These are phyloP conservation scores for Collariella sp. DNA, from an alignment of 495 filamentous ascomycete genomes.

Conservation along the genomic window DNA sequence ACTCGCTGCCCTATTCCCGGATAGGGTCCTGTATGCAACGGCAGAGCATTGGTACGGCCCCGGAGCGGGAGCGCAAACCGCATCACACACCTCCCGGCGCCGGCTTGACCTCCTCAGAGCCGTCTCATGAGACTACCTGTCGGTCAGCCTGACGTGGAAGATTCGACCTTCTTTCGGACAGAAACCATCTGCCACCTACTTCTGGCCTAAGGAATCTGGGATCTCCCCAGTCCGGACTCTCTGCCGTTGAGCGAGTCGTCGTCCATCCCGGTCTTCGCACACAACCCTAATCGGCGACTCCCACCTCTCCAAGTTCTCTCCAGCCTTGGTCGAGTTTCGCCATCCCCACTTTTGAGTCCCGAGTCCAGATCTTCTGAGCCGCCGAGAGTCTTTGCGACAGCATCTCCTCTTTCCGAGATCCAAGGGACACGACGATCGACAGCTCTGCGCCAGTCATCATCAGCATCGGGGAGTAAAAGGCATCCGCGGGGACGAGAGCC, in stretches of 20 bases:
- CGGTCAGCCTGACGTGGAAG: not conserved
- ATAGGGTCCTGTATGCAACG: conserved; percentile 2
- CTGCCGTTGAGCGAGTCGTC: conserved; percentile 14
- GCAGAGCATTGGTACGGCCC: not conserved
- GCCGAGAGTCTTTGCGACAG: conserved; percentile 2
- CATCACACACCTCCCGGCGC: not conserved
- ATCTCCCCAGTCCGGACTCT: conserved; percentile 19
- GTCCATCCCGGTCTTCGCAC: conserved; percentile 12
- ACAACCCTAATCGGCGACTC: conserved; percentile 22
- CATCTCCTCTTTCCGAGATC: conserved; percentile 4
- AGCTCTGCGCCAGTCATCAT: conserved; percentile 5
- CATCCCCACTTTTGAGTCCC: conserved; percentile 26
- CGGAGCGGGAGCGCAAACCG: not conserved
- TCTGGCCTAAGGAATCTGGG: conserved; percentile 15
- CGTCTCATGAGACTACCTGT: not conserved
- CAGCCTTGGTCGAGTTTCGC: conserved; percentile 16
- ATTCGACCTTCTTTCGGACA: not conserved
- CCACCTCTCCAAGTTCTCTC: conserved; percentile 13
- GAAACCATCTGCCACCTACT: not conserved
- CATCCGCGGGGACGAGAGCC: not conserved
- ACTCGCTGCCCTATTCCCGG: conserved; percentile 3
- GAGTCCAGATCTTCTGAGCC: conserved; percentile 13
- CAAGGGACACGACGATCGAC: conserved; percentile 8
- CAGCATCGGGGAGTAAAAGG: not conserved
- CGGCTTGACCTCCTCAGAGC: not conserved